phyloP scores from a whole-genome alignment of 1,139 yeast genomes.

The Meyerozyma athensensis region DNA sequence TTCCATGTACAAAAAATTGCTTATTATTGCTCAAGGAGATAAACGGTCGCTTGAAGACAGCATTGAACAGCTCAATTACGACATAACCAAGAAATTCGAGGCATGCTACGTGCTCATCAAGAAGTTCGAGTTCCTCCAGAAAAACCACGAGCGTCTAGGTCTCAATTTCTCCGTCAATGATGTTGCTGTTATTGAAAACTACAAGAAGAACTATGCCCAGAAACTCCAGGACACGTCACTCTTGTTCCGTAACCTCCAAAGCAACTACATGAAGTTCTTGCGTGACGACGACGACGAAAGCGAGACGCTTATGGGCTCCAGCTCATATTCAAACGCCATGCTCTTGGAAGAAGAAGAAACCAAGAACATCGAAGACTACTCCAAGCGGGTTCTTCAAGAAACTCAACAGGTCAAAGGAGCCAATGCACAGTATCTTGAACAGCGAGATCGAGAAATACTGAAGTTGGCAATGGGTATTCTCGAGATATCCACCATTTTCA shows the following conservation, averaged over 20 bases:
- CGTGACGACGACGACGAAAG: slow-evolving; percentile 63
- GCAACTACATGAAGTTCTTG: slow-evolving; percentile 74
- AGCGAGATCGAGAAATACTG: slow-evolving; percentile 84
- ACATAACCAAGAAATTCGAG: slow-evolving; percentile 70
- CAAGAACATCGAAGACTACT: slow-evolving; percentile 37
- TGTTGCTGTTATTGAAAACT: slow-evolving; percentile 65
- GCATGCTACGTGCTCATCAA: slow-evolving; percentile 73
- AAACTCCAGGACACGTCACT: slow-evolving; percentile 77
- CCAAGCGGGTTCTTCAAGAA: slow-evolving; percentile 38
- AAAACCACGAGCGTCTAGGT: slow-evolving; percentile 30
- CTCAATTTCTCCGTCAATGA: slow-evolving; percentile 45
- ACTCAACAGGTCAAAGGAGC: slow-evolving; percentile 28
- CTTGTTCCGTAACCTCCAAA: slow-evolving; percentile 79
- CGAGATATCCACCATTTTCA: slow-evolving; percentile 88
- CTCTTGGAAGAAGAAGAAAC: slow-evolving; percentile 41
- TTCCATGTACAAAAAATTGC: slow-evolving; percentile 70
- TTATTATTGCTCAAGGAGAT: slow-evolving; percentile 84
- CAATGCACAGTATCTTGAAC: slow-evolving; percentile 48
- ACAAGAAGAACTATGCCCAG: slow-evolving; percentile 79
- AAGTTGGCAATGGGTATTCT: slow-evolving; percentile 90
- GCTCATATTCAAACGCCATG: slow-evolving; percentile 17
- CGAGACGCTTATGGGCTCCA: slow-evolving; percentile 17
- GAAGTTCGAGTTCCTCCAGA: slow-evolving; percentile 51
- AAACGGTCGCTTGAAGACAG: slow-evolving; percentile 60
- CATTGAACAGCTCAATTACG: slow-evolving; percentile 72